phyloP scores from a whole-genome alignment of 441 rosid genomes.

The Populus trichocarpa region DNA sequence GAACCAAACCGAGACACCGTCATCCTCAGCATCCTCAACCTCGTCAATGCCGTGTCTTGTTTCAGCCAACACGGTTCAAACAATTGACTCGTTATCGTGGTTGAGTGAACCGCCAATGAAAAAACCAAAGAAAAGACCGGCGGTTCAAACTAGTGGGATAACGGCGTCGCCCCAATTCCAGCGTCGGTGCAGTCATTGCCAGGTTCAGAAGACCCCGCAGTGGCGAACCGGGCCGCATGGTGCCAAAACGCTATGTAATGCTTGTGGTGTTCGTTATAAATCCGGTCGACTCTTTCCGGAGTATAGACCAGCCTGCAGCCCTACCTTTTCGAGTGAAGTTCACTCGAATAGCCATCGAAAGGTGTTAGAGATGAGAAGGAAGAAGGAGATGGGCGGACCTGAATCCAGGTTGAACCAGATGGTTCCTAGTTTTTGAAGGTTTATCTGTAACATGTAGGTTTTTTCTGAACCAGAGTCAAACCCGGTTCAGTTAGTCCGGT shows the following conservation, averaged over 20 bases:
- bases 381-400: constrained; percentile 42
- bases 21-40: constrained; percentile 33
- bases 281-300: constrained; percentile 87
- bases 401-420: constrained; percentile 23
- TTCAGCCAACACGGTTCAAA: constrained; percentile 21
- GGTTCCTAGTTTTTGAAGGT: constrained; percentile 13
- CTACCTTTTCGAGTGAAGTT: constrained; percentile 58
- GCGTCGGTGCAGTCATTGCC: constrained; percentile 84
- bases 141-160: constrained; percentile 20
- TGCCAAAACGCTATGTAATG: constrained; percentile 84
- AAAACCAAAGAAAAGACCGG: constrained; percentile 42
- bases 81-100: constrained; percentile 21
- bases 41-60: constrained; percentile 17
- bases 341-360: constrained; percentile 91
- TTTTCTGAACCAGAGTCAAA: neutral
- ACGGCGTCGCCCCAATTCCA: constrained; percentile 22
- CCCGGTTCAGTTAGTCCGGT: constrained; percentile 5
- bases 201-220: constrained; percentile 86
- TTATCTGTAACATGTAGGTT: neutral
- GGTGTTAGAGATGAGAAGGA: constrained; percentile 77
- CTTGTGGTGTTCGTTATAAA: constrained; percentile 96
- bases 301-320: constrained; percentile 32
- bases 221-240: constrained; percentile 95
- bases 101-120: constrained; percentile 27
- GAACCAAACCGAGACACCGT: constrained; percentile 24